phyloP scores from a whole-genome alignment of 768 basidiomycete genomes.

The Russula olivacea region DNA sequence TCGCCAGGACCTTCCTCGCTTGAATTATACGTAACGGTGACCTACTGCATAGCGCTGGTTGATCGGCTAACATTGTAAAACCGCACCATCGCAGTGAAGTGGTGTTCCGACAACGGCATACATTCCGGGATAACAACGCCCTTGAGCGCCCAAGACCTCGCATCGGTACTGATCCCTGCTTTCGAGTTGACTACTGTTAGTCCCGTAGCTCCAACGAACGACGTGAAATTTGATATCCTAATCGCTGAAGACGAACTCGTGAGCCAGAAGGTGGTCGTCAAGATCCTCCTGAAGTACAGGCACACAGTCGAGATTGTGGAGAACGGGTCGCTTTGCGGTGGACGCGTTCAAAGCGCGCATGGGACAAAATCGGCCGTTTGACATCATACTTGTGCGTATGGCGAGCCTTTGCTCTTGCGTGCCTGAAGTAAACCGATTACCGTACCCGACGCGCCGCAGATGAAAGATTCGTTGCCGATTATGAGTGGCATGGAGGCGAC shows the following conservation, averaged over 20 bases:
- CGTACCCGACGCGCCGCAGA: constrained; percentile 40
- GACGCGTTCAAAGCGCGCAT: constrained; percentile 84
- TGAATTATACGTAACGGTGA: too few species aligned
- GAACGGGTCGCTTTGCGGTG: constrained; percentile 86
- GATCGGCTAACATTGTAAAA: too few species aligned
- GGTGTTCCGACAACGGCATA: constrained; percentile 95
- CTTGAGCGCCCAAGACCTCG: constrained; percentile 79
- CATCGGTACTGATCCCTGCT: constrained; percentile 87
- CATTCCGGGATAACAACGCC: constrained; percentile 92
- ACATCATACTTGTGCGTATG: constrained; percentile 78
- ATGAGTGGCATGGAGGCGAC: constrained; percentile 99
- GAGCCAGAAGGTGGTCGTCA: constrained; percentile 93
- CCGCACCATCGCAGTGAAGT: constrained; percentile 49
- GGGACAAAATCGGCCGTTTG: constrained; percentile 69
- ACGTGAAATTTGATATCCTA: constrained; percentile 85
- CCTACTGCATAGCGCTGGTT: too few species aligned
- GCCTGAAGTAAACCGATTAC: too few species aligned
- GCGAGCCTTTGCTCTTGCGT: neutral
- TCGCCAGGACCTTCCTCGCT: too few species aligned
- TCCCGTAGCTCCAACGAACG: constrained; percentile 78
- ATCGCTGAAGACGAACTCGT: constrained; percentile 96
- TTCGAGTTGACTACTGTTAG: constrained; percentile 92
- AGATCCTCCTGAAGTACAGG: constrained; percentile 93
- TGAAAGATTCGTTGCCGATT: constrained; percentile 98
- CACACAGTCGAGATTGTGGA: constrained; percentile 96